A percentile compares a stretch with the other conserved stretches of the same genome.
phyloP scores from a whole-genome alignment of 2,329 filamentous ascomycete genomes.

The Rhinocladiella mackenziei region DNA sequence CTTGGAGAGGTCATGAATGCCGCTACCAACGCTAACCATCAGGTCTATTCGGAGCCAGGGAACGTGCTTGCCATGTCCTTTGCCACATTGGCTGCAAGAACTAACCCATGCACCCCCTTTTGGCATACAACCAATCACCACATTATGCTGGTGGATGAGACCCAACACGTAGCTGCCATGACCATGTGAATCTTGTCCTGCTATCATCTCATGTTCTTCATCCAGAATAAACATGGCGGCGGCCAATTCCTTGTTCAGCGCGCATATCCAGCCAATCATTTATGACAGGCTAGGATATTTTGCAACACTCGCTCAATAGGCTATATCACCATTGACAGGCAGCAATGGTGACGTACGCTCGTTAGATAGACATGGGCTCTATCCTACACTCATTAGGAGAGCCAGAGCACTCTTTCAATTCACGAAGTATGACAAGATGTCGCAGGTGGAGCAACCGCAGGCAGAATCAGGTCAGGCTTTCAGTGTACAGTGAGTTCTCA shows the following conservation, averaged over 20 bases:
- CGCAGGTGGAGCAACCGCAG: too few relatives aligned
- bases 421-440: too few relatives aligned
- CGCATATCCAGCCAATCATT: slow-evolving; percentile 17
- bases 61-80: slow-evolving; percentile 2
- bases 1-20: background rate
- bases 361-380: too few relatives aligned
- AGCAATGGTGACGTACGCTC: too few relatives aligned
- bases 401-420: too few relatives aligned
- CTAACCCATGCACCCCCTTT: background rate
- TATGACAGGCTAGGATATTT: too few relatives aligned
- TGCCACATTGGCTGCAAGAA: background rate
- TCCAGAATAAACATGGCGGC: slow-evolving; percentile 26
- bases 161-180: background rate
- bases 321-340: too few relatives aligned
- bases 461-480: too few relatives aligned
- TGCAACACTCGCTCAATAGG: too few relatives aligned
- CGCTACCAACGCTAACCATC: background rate
- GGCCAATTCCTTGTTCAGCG: slow-evolving; percentile 31
- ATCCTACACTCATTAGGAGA: too few relatives aligned
- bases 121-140: slow-evolving; percentile 1
- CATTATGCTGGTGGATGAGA: slow-evolving; percentile 1
- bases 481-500: too few relatives aligned
- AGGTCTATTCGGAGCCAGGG: background rate
- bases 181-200: background rate
- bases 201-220: slow-evolving; percentile 5